Evolutionary conservation across 129 eudicot species (phyloP).

Genomic region (Heracleum sosnowskyi): DNA sequence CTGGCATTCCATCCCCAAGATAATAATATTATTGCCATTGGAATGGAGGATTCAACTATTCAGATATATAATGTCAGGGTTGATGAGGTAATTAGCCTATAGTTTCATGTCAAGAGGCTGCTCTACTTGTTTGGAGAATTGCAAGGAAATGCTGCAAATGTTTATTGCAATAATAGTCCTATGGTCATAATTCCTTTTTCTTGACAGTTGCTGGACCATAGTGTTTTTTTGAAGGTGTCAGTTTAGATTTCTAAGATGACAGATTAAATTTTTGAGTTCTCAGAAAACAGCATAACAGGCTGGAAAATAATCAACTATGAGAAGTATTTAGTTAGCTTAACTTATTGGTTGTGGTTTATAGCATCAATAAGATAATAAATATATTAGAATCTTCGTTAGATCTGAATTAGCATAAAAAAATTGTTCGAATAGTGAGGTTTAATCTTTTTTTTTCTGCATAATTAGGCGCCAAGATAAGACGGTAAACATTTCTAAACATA

Average conservation of each 20-base stretch:
- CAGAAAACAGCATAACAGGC: background rate
- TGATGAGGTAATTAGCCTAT: conserved; percentile 52
- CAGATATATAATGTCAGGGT: conserved; percentile 73
- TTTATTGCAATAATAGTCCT: background rate
- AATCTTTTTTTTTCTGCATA: background rate
- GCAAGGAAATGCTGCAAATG: background rate
- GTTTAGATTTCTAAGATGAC: background rate
- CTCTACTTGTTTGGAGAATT: background rate
- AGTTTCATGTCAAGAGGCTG: background rate
- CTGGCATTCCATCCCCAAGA: conserved; percentile 90
- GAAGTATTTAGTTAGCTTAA: background rate
- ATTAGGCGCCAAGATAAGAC: background rate
- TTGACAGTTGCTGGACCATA: background rate
- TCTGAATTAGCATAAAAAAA: background rate
- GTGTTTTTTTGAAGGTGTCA: background rate
- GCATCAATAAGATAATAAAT: background rate
- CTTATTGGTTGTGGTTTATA: background rate
- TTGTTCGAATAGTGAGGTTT: background rate
- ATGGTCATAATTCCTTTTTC: background rate
- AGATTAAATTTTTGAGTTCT: background rate
- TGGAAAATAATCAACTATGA: background rate
- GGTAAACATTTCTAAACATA: background rate
- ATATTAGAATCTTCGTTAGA: background rate
- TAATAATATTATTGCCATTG: conserved; percentile 74
- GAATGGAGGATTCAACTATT: conserved; percentile 78